Conservation (phyloP, 2,329 filamentous ascomycete genomes). For the Sporothrix curviconia region DNA sequence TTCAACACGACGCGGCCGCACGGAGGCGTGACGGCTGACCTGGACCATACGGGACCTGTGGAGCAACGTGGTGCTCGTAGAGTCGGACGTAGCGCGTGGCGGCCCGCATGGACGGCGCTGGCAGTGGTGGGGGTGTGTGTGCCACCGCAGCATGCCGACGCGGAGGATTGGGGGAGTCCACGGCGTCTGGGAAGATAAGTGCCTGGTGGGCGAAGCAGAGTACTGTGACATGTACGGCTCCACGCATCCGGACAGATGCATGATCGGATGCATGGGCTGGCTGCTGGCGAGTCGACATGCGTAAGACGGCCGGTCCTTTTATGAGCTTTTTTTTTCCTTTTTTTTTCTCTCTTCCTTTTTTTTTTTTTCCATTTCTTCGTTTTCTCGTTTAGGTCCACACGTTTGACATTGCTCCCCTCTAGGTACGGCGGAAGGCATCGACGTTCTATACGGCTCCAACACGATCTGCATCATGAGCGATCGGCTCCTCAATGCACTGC, state of each 20-base stretch:
- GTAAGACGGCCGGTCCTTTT: too few species aligned
- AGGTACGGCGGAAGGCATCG: neutral
- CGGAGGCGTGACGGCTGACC: neutral
- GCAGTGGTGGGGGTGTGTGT: constrained; percentile 3
- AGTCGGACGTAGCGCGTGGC: neutral
- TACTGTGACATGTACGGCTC: neutral
- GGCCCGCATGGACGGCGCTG: neutral
- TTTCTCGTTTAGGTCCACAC: too few species aligned
- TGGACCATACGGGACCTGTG: neutral
- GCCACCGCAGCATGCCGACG: neutral
- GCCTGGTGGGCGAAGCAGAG: neutral
- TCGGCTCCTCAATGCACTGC: neutral
- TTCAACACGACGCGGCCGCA: neutral
- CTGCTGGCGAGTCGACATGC: neutral
- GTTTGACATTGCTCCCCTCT: too few species aligned
- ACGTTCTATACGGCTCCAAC: neutral
- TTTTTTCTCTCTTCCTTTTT: too few species aligned
- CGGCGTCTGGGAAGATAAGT: neutral
- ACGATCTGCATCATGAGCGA: neutral
- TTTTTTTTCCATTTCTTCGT: neutral
- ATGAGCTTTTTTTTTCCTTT: too few species aligned
- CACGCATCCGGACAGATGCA: neutral
- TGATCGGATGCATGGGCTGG: neutral
- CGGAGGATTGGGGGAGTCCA: neutral
- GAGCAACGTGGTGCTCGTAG: neutral